Conservation (phyloP, 140 eudicot genomes). For the Anethum foeniculum region DNA sequence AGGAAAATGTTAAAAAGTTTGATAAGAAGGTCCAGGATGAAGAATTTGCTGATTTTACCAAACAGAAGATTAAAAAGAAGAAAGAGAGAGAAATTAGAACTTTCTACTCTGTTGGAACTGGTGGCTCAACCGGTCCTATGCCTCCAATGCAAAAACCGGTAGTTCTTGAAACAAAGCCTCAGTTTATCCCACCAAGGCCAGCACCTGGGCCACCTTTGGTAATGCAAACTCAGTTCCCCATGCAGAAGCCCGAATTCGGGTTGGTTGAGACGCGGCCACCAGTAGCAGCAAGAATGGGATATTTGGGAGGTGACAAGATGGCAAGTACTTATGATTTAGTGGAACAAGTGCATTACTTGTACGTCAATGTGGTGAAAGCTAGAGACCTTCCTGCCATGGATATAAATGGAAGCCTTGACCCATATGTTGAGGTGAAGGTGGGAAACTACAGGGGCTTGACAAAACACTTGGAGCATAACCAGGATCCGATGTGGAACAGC, state of each 20-base stretch:
- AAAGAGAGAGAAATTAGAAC: constrained; percentile 64
- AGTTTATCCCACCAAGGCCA: constrained; percentile 35
- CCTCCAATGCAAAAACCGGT: constrained; percentile 40
- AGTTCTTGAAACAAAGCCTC: constrained; percentile 19
- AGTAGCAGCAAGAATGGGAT: constrained; percentile 84
- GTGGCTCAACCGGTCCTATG: constrained; percentile 23
- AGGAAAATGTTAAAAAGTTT: constrained; percentile 29
- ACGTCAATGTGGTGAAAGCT: constrained; percentile 80
- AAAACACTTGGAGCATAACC: constrained; percentile 72
- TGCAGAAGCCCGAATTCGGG: constrained; percentile 67
- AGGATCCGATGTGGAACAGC: constrained; percentile 66
- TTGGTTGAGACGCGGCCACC: constrained; percentile 92
- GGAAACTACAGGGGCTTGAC: constrained; percentile 91
- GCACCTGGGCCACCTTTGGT: constrained; percentile 36
- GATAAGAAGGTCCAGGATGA: constrained; percentile 17
- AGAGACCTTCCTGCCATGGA: constrained; percentile 80
- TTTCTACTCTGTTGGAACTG: constrained; percentile 57
- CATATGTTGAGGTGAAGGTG: constrained; percentile 80
- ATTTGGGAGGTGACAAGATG: constrained; percentile 65
- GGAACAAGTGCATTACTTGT: constrained; percentile 69
- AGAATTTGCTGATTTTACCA: constrained; percentile 25
- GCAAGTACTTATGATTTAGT: constrained; percentile 83
- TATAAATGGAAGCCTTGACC: constrained; percentile 73
- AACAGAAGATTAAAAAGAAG: constrained; percentile 39
- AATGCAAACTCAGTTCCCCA: constrained; percentile 76